Percentiles rank a stretch among this genome's conserved stretches.
Conservation (phyloP, 2,329 filamentous ascomycete species). For the Alternaria arbusti region DNA sequence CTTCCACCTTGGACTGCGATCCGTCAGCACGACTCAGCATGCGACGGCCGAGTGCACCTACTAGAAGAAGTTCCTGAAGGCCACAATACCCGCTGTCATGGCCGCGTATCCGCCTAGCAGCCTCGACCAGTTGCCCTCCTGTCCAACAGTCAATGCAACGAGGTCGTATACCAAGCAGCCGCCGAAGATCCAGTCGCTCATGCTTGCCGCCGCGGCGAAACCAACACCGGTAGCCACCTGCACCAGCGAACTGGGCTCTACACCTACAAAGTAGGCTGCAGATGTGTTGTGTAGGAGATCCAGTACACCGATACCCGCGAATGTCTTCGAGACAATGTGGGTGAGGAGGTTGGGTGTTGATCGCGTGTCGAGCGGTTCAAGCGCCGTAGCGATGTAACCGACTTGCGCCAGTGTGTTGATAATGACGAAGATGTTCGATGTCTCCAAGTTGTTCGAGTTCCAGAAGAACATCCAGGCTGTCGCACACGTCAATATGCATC, state of each 20-base stretch:
- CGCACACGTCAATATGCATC: not conserved
- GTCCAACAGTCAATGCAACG: slow-evolving; percentile 60
- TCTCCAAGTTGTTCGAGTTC: slow-evolving; percentile 60
- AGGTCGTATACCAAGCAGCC: slow-evolving; percentile 66
- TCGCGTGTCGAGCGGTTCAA: slow-evolving; percentile 57
- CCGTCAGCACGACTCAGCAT: slow-evolving; percentile 24
- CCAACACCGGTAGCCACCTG: slow-evolving; percentile 62
- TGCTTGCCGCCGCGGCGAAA: slow-evolving; percentile 57
- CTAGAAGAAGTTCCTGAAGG: slow-evolving; percentile 59
- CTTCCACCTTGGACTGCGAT: slow-evolving; percentile 33
- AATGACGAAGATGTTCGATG: slow-evolving; percentile 62
- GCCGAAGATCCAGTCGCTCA: slow-evolving; percentile 67
- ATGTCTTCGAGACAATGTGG: slow-evolving; percentile 65
- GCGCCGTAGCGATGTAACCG: slow-evolving; percentile 59
- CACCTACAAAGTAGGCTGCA: slow-evolving; percentile 61
- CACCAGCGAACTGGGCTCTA: slow-evolving; percentile 54
- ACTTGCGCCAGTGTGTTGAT: slow-evolving; percentile 63
- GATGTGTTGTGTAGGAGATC: slow-evolving; percentile 66
- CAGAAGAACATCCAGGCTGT: slow-evolving; percentile 68
- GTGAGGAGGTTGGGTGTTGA: slow-evolving; percentile 62
- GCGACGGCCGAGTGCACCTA: slow-evolving; percentile 37
- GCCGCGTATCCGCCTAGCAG: slow-evolving; percentile 60
- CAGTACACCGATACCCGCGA: slow-evolving; percentile 65
- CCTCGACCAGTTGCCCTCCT: slow-evolving; percentile 59
- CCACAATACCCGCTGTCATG: slow-evolving; percentile 61